phyloP scores from a whole-genome alignment of 768 basidiomycete genomes.

The Boletellus ananas region DNA sequence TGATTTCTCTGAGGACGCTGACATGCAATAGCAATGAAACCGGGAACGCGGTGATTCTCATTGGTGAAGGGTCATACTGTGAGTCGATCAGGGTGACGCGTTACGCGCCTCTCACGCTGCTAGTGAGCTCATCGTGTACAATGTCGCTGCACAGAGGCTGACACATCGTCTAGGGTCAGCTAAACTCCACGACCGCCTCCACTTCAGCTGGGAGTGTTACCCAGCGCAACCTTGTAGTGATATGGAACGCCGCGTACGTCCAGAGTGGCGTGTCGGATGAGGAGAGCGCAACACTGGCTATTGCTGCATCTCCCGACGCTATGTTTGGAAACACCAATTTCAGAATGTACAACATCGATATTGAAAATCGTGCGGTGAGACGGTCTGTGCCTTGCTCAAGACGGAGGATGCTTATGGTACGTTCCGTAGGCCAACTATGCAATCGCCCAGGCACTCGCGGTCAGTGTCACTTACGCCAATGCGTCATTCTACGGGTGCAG shows the following conservation, averaged over 20 bases:
- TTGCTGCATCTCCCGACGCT: slow-evolving; percentile 37
- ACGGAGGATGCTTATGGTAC: neutral
- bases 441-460: slow-evolving; percentile 60
- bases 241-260: slow-evolving; percentile 48
- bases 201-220: slow-evolving; percentile 42
- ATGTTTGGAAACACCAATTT: neutral
- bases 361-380: neutral
- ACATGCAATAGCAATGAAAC: slow-evolving; percentile 36
- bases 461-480: slow-evolving; percentile 60
- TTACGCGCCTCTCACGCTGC: slow-evolving; percentile 48
- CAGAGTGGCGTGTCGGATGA: slow-evolving; percentile 49
- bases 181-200: slow-evolving; percentile 36
- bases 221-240: slow-evolving; percentile 46
- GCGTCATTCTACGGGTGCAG: slow-evolving; percentile 46
- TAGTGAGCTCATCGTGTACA: slow-evolving; percentile 35
- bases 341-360: neutral
- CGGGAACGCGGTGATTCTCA: slow-evolving; percentile 45
- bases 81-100: slow-evolving; percentile 59
- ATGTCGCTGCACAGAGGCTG: neutral
- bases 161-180: slow-evolving; percentile 43
- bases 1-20: neutral
- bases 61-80: slow-evolving; percentile 56
- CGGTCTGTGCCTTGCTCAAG: neutral
- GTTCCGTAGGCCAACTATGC: slow-evolving; percentile 44
- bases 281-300: slow-evolving; percentile 52